Evolutionary conservation across 495 filamentous ascomycete genomes (phyloP), one percentile per base, ranked within the genome.

Genomic region (Aspergillus saccharolyticus): DNA sequence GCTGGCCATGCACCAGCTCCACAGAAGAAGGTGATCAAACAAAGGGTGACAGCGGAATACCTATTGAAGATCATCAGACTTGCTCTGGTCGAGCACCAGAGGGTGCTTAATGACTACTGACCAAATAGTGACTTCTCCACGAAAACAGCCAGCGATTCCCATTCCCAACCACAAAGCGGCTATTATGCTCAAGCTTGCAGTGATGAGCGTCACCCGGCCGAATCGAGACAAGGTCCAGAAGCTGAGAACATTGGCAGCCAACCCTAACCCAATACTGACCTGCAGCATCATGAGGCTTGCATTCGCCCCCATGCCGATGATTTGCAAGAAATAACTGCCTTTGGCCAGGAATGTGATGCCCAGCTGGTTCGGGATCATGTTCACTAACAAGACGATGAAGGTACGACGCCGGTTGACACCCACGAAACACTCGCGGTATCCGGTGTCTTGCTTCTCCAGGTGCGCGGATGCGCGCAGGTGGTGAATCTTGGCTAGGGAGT

Each of bases 381-480:
- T 67, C 0, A 68, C 73, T 53, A 78, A 77, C 17, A 74, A 66
- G 2, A 74, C 70, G 48, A 82, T 78, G 52, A 75, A 56, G 4
- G 81, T 83, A 15, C 79, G 69, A 2, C 74, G 69, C 6, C 65
- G 64, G 45, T 81, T 71, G 7, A 68, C 66, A 22, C 78, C 78
- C 14, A 60, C 59, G 60, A 78, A 78, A 42, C 78, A 75, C 33
- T 81, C 79, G 0, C 68, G 19, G 49, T 75, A 74, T 17, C 44
- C 72, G 10, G 74, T 65, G 3, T 61, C 54, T n/a, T 68, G 66
- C 5, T 63, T 54, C 18, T 70, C 70, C 1, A 61, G 56, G 5
- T 59, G 45, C 20, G 72, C 67, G 1, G 66, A 70, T 3, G 57
- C 18, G 3, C 60, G 59, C 1, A 70, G 19, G 19, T 66, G 57